Base-by-base conservation (phyloP, 345 rosid genomes). In the Heritiera littoralis region DNA sequence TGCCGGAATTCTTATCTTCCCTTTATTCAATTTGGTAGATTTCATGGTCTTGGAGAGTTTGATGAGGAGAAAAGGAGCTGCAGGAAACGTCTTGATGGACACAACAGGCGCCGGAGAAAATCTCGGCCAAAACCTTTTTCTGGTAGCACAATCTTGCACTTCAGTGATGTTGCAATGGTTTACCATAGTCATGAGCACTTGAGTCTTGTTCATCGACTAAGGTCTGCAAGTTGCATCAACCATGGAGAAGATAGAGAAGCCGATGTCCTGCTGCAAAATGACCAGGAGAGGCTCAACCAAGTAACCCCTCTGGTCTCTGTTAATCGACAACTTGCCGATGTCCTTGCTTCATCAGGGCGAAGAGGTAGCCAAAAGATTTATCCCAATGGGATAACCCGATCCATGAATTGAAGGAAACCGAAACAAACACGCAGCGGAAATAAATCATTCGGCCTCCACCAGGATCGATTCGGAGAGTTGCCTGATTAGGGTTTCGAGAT, bases 61-160 rank as follows among this genome's bases (percentile, higher is more conserved):
- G 87, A 85, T 85, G 86, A 83, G 76, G 87, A 79, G 32, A 85
- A 85, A 78, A 82, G 84, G 79, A 83, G 87, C 77, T 82, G 87
- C 79, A 80, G 87, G 77, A 85, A 85, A 71, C 84, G 86, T 49
- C 84, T 85, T 52, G 87, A 78, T 70, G 87, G 86, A 59, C 86
- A 85, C 54, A 85, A 85, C 40, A 74, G 84, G 64, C 83, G 85
- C 74, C 71, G 84, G 38, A 76, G 87, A 30, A 85, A 85, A 77
- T 79, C 82, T 78, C 82, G 76, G 56, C 79, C 81, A 0, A 80
- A 77, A 9, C 77, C 79, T 71, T 72, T 18, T 23, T 17, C 28
- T 17, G 59, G 18, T 17, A 55, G 20, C 59, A 55, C 8, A 1
- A 18, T 55, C 60, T 18, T 55, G 23, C 60, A 55, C 18, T 18